Percentiles rank a stretch among this genome's conserved stretches.
Conservation (phyloP, 352 stramenopile genomes). For the Ophiocytium majus region DNA sequence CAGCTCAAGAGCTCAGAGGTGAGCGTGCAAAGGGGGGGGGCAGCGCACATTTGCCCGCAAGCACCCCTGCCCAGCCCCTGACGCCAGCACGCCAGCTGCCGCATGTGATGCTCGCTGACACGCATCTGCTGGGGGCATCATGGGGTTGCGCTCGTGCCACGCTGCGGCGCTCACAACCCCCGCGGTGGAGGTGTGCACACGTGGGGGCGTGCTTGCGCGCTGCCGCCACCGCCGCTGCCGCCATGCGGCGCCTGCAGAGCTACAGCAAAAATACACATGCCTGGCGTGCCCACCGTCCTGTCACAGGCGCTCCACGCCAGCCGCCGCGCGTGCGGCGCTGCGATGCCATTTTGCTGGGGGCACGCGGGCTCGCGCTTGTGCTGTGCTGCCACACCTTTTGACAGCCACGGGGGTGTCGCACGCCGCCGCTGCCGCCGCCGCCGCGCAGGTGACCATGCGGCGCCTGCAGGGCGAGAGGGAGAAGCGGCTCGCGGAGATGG, state of each 20-base stretch:
- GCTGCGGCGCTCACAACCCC: neutral
- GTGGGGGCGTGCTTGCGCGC: too few species aligned
- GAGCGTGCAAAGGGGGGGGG: too few species aligned
- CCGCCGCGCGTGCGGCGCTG: too few species aligned
- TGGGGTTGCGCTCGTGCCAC: neutral
- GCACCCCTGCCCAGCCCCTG: neutral
- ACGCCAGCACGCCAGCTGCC: neutral
- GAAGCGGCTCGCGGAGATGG: slow-evolving; percentile 78
- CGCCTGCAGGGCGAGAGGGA: slow-evolving; percentile 74
- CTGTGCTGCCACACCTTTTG: neutral
- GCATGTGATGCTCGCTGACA: neutral
- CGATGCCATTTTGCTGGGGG: too few species aligned
- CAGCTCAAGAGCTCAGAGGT: slow-evolving; percentile 76
- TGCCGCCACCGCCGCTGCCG: too few species aligned
- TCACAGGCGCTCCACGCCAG: too few species aligned
- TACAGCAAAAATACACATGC: neutral
- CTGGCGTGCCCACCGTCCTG: neutral
- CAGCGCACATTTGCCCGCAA: neutral
- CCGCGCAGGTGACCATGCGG: slow-evolving; percentile 72
- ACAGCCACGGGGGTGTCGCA: neutral
- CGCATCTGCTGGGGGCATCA: neutral
- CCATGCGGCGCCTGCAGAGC: too few species aligned
- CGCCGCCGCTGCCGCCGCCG: too few species aligned
- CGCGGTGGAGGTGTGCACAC: too few species aligned
- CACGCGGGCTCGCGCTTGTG: too few species aligned